phyloP scores from a whole-genome alignment of 768 basidiomycete species.

The Rhizopogon salebrosus region DNA sequence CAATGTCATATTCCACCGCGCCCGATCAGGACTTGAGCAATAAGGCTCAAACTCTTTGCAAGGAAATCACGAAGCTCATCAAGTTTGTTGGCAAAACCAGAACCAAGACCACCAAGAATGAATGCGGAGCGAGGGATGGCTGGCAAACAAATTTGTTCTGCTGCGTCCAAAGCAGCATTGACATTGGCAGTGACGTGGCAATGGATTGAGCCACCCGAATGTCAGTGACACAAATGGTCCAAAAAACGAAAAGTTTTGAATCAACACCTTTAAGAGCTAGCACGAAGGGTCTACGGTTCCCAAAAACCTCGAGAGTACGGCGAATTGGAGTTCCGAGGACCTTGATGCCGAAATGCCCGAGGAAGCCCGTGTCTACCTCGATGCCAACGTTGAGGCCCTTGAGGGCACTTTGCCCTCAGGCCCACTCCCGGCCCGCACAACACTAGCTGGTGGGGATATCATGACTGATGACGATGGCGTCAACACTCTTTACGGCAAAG shows the following conservation, averaged over 20 bases:
- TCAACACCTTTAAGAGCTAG: constrained; percentile 85
- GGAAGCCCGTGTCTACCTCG: constrained; percentile 91
- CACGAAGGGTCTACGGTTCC: constrained; percentile 94
- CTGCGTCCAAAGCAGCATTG: constrained; percentile 87
- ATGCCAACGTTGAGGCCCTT: constrained; percentile 99
- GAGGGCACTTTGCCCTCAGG: constrained; percentile 95
- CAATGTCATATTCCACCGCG: constrained; percentile 98
- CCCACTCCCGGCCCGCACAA: no score
- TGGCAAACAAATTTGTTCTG: constrained; percentile 90
- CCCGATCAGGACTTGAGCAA: constrained; percentile 95
- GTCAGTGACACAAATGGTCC: constrained; percentile 47
- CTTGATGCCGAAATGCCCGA: constrained; percentile 87
- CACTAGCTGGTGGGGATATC: constrained; percentile 99
- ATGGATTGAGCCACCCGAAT: constrained; percentile 95
- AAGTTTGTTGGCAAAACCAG: constrained; percentile 92
- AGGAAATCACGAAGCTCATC: constrained; percentile 93
- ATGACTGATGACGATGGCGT: constrained; percentile 94
- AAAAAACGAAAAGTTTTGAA: not conserved
- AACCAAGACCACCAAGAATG: constrained; percentile 96
- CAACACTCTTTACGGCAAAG: constrained; percentile 92
- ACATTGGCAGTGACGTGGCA: constrained; percentile 96
- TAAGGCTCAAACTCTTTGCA: constrained; percentile 84
- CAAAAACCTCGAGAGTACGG: constrained; percentile 93
- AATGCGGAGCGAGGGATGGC: constrained; percentile 96
- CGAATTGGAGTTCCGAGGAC: constrained; percentile 94